Evolutionary conservation across 106 monocot genomes (phyloP), one percentile per base, ranked within the genome.

Genomic region (Acorus gramineus): DNA sequence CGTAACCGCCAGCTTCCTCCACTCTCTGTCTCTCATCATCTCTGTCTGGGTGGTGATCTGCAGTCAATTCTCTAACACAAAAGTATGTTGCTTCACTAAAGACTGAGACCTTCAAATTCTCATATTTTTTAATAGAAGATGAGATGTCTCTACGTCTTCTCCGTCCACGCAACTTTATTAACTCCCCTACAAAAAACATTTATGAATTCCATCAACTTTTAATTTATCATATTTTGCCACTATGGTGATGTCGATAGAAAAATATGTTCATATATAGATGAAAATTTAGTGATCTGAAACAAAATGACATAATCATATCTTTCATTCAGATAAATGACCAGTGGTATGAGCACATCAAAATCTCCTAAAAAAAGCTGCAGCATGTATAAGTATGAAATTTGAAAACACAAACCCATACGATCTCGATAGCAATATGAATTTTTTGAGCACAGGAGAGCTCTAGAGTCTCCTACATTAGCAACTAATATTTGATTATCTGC

Each of bases 391-490:
- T 28, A 28, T 28, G 28, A 28, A 28, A 28, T 28, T 28, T 28
- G 28, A 28, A 28, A 54, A 47, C 4, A 13, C 58, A 44, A 12
- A 86, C 90, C 85, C 71, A 73, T 72, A 14, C 28, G n/a, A 61
- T 63, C 60, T 67, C 57, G 48, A 57, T 54, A 52, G 13, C n/a
- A 11, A 66, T 70, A 14, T n/a, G 53, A 57, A 67, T 49, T 68
- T 71, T 86, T 71, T 52, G 93, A 81, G 63, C 93, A 93, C 64
- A 93, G 64, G 62, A 93, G 67, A 57, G 89, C 86, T 67, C 89
- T 93, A 55, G 93, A 93, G 62, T 93, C 93, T 8, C 93, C 93
- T 4, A 89, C 61, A 79, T 93, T 83, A 8, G 81, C 86, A 81
- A 76, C 75, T 70, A 93, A 75, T 68, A 86, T 77, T 11, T 81